Evolutionary conservation across 495 filamentous ascomycete species (phyloP).

Genomic region (Aspergillus nanangensis): DNA sequence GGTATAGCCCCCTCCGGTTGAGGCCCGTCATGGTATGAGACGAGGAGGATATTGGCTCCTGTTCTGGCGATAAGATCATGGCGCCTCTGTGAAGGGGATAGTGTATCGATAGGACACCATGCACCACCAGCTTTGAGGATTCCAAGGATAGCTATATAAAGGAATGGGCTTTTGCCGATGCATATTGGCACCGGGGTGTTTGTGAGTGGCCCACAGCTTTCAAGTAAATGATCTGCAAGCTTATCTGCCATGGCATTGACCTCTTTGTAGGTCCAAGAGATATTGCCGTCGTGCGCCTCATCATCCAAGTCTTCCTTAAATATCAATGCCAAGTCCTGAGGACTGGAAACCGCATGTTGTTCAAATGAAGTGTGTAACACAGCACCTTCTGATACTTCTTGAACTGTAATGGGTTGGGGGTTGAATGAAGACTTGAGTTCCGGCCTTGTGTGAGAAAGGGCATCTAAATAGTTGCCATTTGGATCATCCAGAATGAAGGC

Average conservation of each 20-base stretch:
- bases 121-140: constrained; percentile 61
- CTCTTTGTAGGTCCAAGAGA: constrained; percentile 26
- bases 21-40: constrained; percentile 16
- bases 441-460: constrained; percentile 2
- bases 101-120: constrained; percentile 37
- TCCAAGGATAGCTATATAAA: constrained; percentile 74
- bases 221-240: constrained; percentile 21
- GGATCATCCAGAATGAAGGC: constrained; percentile 19
- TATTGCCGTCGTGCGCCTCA: constrained; percentile 10
- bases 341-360: constrained; percentile 14
- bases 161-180: constrained; percentile 76
- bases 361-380: constrained; percentile 26
- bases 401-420: constrained; percentile 1
- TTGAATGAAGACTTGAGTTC: constrained; percentile 22
- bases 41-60: constrained; percentile 18
- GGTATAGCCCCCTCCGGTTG: constrained; percentile 24
- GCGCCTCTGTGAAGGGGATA: constrained; percentile 28
- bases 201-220: constrained; percentile 14
- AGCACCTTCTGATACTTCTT: constrained; percentile 9
- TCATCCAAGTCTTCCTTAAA: constrained; percentile 22
- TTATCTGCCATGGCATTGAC: constrained; percentile 23
- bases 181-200: constrained; percentile 63
- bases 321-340: constrained; percentile 22
- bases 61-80: constrained; percentile 31
- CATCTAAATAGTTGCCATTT: constrained; percentile 11